A percentile compares a stretch with the other conserved stretches of the same genome.
These are phyloP conservation scores for Gymnopilus dilepis DNA, from an alignment of 768 basidiomycete genomes.

Conservation along the genomic window DNA sequence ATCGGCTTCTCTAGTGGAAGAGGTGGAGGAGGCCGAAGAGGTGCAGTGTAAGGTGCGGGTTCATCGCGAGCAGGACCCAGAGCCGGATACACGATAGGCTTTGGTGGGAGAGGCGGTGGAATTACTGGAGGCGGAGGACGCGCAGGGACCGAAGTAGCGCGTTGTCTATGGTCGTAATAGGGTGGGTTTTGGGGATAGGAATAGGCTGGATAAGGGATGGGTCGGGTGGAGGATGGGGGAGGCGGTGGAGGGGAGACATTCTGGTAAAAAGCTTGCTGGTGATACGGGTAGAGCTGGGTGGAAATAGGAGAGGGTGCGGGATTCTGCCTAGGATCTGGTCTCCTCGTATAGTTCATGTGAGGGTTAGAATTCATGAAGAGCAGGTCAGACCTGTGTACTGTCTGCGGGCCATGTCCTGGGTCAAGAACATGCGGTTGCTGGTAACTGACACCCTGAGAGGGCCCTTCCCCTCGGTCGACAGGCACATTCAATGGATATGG, in stretches of 20 bases:
- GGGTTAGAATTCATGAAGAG: slow-evolving; percentile 31
- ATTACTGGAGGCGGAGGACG: slow-evolving; percentile 10
- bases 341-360: slow-evolving; percentile 21
- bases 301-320: slow-evolving; percentile 20
- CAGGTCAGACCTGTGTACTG: slow-evolving; percentile 37
- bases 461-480: slow-evolving; percentile 14
- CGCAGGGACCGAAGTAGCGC: slow-evolving; percentile 13
- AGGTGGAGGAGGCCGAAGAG: slow-evolving; percentile 10
- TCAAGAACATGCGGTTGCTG: slow-evolving; percentile 29
- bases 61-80: slow-evolving; percentile 20
- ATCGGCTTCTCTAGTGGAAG: slow-evolving; percentile 17
- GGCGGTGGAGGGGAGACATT: slow-evolving; percentile 29
- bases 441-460: slow-evolving; percentile 14
- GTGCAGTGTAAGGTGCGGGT: background rate
- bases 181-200: slow-evolving; percentile 19
- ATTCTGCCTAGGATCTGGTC: slow-evolving; percentile 6
- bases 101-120: slow-evolving; percentile 26
- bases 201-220: background rate
- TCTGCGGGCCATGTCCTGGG: slow-evolving; percentile 35
- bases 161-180: slow-evolving; percentile 16
- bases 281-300: slow-evolving; percentile 38
- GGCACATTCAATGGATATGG: slow-evolving; percentile 19
- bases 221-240: slow-evolving; percentile 22
- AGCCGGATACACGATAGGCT: slow-evolving; percentile 26
- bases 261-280: slow-evolving; percentile 35